Base-by-base conservation (phyloP, 805 yeast species). In the Metschnikowia kunwiensis region DNA sequence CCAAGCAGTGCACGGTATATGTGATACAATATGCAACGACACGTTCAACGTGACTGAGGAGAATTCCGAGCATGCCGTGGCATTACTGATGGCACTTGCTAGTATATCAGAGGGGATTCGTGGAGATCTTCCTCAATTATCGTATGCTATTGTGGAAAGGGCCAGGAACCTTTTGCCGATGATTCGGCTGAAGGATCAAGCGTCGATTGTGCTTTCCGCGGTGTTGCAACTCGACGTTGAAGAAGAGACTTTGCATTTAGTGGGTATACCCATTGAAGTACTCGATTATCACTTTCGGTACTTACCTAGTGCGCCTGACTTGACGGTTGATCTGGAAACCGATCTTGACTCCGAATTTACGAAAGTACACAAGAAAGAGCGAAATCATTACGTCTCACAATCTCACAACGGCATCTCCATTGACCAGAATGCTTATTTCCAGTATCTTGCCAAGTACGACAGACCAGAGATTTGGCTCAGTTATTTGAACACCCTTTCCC, bases 221-320 rank as follows among this genome's bases (percentile, higher is more conserved):
- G 11, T 43, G 8, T 25, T 36, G 24, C 20, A 14, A 9, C 27
- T 24, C 16, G 21, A 15, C 10, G 36, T 40, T 12, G 7, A 17
- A 4, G 31, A 20, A 8, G 36, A 36, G 7, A 20, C 28, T 9
- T 30, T 45, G 8, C 30, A 17, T 7, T 36, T 35, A 7, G 24
- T 40, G 11, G 40, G 31, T n/a, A 43, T 45, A 18, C 49, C 49
- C 7, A 37, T 40, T 22, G 49, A 45, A 19, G 27, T 43, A 10
- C 30, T 45, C 12, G 43, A 45, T 18, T 43, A 43, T 20, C 43
- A 44, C 22, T 32, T 37, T 19, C 39, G 27, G 6, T 42, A 21
- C 24, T 23, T 32, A 26, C 19, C 15, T 13, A 15, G 13, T 5
- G 14, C 16, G 2, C n/a, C 30, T n/a, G 12, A 19, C 12, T 16